These are phyloP conservation scores for Umbelopsis ramanniana DNA, from an alignment of 192 early-diverging fungal species.

Conservation along the genomic window DNA sequence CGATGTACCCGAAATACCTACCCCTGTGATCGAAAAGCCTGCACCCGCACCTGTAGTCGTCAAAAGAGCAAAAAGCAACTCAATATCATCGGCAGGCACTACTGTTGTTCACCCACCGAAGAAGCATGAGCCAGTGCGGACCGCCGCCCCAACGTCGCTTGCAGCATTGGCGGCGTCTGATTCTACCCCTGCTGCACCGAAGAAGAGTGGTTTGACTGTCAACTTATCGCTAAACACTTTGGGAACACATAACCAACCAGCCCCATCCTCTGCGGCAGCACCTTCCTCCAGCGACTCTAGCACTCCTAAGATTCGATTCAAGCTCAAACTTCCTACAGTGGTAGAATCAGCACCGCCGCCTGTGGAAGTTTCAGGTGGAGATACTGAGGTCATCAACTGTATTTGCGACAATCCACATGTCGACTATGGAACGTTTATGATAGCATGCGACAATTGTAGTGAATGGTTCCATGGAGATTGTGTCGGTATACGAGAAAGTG, in stretches of 20 bases:
- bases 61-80: conserved; percentile 8
- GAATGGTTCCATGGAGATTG: conserved; percentile 71
- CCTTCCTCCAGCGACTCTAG: conserved; percentile 20
- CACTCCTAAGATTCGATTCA: conserved; percentile 45
- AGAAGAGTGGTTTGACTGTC: conserved; percentile 17
- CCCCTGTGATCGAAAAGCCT: background rate
- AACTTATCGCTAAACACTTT: conserved; percentile 28
- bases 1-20: background rate
- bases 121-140: conserved; percentile 8
- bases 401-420: conserved; percentile 60
- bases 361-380: background rate
- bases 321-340: conserved; percentile 31
- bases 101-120: background rate
- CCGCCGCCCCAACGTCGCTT: conserved; percentile 28
- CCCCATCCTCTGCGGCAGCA: background rate
- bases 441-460: conserved; percentile 62
- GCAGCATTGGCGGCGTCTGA: conserved; percentile 33
- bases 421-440: conserved; percentile 67
- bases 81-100: conserved; percentile 4
- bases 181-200: conserved; percentile 22
- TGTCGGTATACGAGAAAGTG: conserved; percentile 49
- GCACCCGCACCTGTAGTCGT: background rate
- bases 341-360: background rate
- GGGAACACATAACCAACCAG: conserved; percentile 1
- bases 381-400: conserved; percentile 56